Evolutionary conservation across 2,329 filamentous ascomycete genomes (phyloP).

Genomic region (Xylaria sp.): DNA sequence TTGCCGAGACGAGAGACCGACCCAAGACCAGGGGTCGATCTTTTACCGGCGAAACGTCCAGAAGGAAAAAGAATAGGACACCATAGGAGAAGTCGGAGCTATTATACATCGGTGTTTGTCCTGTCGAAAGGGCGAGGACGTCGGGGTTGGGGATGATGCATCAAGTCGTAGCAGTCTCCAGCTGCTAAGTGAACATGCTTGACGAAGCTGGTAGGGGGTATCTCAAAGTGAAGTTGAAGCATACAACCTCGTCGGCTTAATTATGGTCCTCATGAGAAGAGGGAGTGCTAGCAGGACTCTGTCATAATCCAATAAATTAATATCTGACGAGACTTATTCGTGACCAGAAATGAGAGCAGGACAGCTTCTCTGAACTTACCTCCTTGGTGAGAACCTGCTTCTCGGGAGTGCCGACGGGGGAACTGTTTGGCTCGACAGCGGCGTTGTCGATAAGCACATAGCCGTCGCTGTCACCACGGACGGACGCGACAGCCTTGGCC

Average conservation of each 20-base stretch:
- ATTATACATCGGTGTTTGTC: no score
- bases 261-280: slow-evolving; percentile 22
- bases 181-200: no score
- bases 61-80: no score
- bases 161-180: no score
- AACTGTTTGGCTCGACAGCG: slow-evolving; percentile 10
- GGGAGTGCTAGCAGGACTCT: slow-evolving; percentile 23
- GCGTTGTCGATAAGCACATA: slow-evolving; percentile 25
- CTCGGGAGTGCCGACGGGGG: slow-evolving; percentile 15
- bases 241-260: slow-evolving; percentile 11
- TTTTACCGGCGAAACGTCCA: no score
- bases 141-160: no score
- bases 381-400: no score
- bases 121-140: no score
- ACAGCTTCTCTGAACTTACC: slow-evolving; percentile 15
- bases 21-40: no score
- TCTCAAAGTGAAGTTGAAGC: not conserved
- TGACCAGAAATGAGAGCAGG: not conserved
- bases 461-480: slow-evolving; percentile 40
- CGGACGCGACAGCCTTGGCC: slow-evolving; percentile 46
- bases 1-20: no score
- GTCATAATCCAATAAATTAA: slow-evolving; percentile 2
- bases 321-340: not conserved
- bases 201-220: no score
- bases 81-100: no score